Conservation (phyloP, 495 filamentous ascomycete species). For the Talaromyces wortmannii region DNA sequence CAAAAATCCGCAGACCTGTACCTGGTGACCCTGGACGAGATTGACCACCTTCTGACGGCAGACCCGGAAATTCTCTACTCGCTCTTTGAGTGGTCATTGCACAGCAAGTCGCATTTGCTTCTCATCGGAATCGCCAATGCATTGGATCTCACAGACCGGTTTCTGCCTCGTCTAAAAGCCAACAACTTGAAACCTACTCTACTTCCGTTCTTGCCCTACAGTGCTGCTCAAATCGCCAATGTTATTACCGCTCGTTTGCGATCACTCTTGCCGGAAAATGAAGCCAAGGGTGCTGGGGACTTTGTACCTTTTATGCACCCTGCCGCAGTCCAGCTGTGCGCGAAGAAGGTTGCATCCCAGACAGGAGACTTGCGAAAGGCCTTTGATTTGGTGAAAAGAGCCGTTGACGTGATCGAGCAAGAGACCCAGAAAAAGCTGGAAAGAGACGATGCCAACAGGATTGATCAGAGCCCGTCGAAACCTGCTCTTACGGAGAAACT, state of each 20-base stretch:
- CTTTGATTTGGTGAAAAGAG: conserved; percentile 86
- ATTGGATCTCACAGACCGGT: conserved; percentile 89
- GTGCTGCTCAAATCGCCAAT: conserved; percentile 76
- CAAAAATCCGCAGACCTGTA: conserved; percentile 50
- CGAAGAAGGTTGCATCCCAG: conserved; percentile 88
- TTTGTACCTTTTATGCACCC: conserved; percentile 87
- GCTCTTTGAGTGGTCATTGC: conserved; percentile 89
- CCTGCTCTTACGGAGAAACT: conserved; percentile 59
- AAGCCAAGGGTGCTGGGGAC: conserved; percentile 32
- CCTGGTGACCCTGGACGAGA: conserved; percentile 84
- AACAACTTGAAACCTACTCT: conserved; percentile 84
- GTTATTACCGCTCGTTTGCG: conserved; percentile 81
- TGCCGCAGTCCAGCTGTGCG: conserved; percentile 83
- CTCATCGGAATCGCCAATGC: conserved; percentile 95
- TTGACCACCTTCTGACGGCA: conserved; percentile 83
- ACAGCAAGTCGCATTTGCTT: conserved; percentile 66
- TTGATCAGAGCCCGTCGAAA: conserved; percentile 40
- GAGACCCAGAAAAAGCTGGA: conserved; percentile 56
- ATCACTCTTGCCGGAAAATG: conserved; percentile 51
- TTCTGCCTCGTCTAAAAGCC: conserved; percentile 87
- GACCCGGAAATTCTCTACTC: conserved; percentile 83
- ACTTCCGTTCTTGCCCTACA: conserved; percentile 90
- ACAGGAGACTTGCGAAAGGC: conserved; percentile 93
- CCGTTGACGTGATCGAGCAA: conserved; percentile 81
- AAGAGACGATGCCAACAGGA: conserved; percentile 17